Conservation (phyloP, 768 basidiomycete genomes). For the Boletus vermiculosoides region DNA sequence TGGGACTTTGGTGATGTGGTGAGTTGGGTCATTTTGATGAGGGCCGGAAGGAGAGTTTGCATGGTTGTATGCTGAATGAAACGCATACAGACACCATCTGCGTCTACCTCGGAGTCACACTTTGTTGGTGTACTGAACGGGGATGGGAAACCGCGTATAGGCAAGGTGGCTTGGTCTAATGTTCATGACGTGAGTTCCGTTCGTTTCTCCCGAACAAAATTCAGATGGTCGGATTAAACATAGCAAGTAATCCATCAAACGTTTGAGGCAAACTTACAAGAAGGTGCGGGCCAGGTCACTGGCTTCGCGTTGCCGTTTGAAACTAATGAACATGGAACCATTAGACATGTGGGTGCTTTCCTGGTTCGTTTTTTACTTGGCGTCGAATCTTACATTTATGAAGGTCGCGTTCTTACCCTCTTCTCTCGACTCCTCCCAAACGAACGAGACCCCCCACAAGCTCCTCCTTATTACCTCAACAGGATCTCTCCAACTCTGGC, state of each 20-base stretch:
- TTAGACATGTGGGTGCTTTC: constrained; percentile 54
- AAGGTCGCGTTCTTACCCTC: constrained; percentile 54
- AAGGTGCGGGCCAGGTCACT: constrained; percentile 46
- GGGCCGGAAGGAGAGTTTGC: neutral
- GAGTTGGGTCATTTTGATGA: constrained; percentile 8
- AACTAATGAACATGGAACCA: constrained; percentile 60
- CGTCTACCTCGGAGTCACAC: constrained; percentile 44
- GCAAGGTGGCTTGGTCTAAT: constrained; percentile 68
- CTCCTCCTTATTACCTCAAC: constrained; percentile 67
- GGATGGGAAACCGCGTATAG: constrained; percentile 52
- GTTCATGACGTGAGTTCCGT: constrained; percentile 44
- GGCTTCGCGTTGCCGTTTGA: constrained; percentile 66
- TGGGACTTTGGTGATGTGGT: constrained; percentile 62
- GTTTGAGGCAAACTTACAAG: constrained; percentile 47
- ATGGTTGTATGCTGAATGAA: neutral
- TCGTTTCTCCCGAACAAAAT: neutral
- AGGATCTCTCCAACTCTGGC: constrained; percentile 76
- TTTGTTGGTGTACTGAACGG: constrained; percentile 58
- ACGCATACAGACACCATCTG: constrained; percentile 39
- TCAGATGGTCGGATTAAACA: neutral
- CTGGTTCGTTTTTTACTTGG: neutral
- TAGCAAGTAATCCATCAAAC: constrained; percentile 58
- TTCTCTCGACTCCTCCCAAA: constrained; percentile 36
- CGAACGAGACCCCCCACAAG: constrained; percentile 36
- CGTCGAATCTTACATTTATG: neutral